Base-by-base conservation (phyloP, 2,329 filamentous ascomycete genomes). In the Botrytis galanthina region DNA sequence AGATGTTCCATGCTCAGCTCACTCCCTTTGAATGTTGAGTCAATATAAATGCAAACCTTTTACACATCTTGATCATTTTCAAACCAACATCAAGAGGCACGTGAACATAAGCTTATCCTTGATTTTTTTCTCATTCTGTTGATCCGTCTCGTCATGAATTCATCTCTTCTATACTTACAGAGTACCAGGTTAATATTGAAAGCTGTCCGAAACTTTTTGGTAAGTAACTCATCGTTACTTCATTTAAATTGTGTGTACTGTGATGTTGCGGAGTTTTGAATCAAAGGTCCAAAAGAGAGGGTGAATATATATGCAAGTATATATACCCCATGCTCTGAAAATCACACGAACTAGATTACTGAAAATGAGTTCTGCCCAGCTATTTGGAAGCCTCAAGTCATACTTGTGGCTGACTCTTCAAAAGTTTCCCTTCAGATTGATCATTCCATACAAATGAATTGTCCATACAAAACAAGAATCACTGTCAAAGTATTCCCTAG, bases 341-440 rank as follows among this genome's bases (percentile, higher is more conserved):
- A 22, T 48, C 3, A 48, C 8, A 20, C n/a, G n/a, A n/a, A n/a
- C n/a, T n/a, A n/a, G 20, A 10, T 22, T 48, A 22, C 10, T 48
- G 8, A 4, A 20, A 22, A 48, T 4, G 44, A 22, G 22, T 48
- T 22, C 3, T n/a, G 10, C 48, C 10, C 12, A 54, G 26, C 26
- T n/a, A 12, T 10, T 54, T 16, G 48, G 8, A n/a, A 3, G 26
- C 1, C 7, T 48, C 26, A 3, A n/a, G 48, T 16, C 48, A 7
- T 0, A 54, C 26, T 16, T 16, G 2, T 7, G 48, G 2, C 48
- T n/a, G 26, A n/a, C 12, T 54, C 26, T n/a, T n/a, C 48, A n/a
- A 2, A 3, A 16, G 7, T 16, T 7, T 16, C 12, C 4, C 0
- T 16, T n/a, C 26, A n/a, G 26, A 16, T 12, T n/a, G 26, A n/a